Evolutionary conservation across 2,329 filamentous ascomycete species (phyloP), one percentile per base, ranked within the genome.

Genomic region (Chrysosporium keratinophilum): DNA sequence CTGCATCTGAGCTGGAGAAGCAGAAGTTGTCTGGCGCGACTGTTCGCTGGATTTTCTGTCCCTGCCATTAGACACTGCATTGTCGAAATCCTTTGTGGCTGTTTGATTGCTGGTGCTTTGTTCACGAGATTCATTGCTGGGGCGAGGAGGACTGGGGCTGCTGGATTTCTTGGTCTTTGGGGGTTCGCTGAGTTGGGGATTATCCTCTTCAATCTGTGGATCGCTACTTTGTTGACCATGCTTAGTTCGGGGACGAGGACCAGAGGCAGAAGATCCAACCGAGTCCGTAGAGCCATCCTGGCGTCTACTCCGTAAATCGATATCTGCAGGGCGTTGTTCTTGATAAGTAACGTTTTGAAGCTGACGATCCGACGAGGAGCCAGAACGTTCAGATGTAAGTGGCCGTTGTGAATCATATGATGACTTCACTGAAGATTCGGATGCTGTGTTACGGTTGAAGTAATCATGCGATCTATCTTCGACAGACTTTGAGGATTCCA

Each of bases 271-370:
- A 7, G 53, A 52, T 14, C 31, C 19, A 23, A 39, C 39, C 6
- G 56, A 52, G n/a, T 54, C 59, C 19, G 53, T 55, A 7, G 50
- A 35, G 4, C 60, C 64, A 23, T 66, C 62, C 57, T 64, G 61
- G 35, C 64, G 63, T 61, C 64, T 66, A 17, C 61, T 63, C 39
- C 54, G 50, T 7, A 61, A 45, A 34, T 65, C 64, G 12, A 49
- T 47, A 2, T 82, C 80, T 0, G 82, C 83, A 3, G 86, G 80
- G 1, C 81, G 81, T 69, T 90, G 93, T 63, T 95, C 88, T 67
- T 95, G 88, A 66, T 89, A 94, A 19, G 88, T 86, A 62, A 95
- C 95, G 64, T 95, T 89, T n/a, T 61, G 60, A 42, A 42, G 40
- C 15, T 42, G 44, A 5, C 40, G 49, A 15, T 52, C 49, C 47